Evolutionary conservation across 179 eudicot genomes (phyloP), one percentile per base, ranked within the genome.

Genomic region (Spergularia azorica): DNA sequence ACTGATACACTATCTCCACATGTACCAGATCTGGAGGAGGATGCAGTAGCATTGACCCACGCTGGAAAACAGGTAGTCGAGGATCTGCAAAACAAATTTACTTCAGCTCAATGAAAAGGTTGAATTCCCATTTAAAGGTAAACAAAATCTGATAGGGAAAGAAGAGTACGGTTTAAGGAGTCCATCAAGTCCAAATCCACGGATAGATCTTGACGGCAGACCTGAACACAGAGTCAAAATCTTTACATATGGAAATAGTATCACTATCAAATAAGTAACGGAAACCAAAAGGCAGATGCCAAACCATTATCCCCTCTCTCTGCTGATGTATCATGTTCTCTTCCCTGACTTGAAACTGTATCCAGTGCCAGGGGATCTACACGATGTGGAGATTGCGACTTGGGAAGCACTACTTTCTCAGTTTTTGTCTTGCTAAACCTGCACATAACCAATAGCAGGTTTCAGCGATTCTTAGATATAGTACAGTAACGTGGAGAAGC

Each of bases 31-130:
- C 48, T 64, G 50, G 78, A 76, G 56, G 80, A 63, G 21, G 76
- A 63, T 46, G 81, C 72, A 57, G 75, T 15, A 12, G 61, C 60
- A 26, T 62, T 58, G 65, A 63, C 63, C 82, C 80, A 76, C 70
- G 83, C 75, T 26, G 84, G 80, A 72, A 78, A 61, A 13, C 55
- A 39, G 16, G 26, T 39, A 62, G 76, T 68, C 67, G 84, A 81
- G 9, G 79, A 63, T 80, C 87, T 83, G 77, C 38, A 80, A 51
- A 55, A 65, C 5, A 57, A 38, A 14, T 70, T 74, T 32, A 36
- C 17, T 9, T 70, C 63, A 80, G 63, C 10, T 32, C 6, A 16
- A 20, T 46, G 61, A 17, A 50, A 51, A 26, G 50, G 52, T 54
- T 64, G 20, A 48, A 63, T 3, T 38, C 57, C 67, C 2, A 13